Evolutionary conservation across 139 green algal genomes (phyloP), one percentile per base, ranked within the genome.

Genomic region (Eudorina sp.): DNA sequence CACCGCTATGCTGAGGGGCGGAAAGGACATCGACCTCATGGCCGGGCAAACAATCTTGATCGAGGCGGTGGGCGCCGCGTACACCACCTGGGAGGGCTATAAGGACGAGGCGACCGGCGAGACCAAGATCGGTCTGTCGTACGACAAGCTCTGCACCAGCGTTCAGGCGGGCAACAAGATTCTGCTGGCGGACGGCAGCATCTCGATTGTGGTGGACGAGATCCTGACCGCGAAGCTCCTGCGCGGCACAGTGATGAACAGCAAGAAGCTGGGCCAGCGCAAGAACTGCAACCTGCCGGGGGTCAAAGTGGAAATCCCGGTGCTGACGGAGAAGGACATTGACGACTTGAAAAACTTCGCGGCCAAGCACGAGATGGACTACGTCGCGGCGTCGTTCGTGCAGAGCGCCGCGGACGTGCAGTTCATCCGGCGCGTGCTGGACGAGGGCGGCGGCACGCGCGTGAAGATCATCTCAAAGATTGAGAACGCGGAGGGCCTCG

Each of bases 291-390:
- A 96, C 89, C 91, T 96, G 85, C 93, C 93, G n/a, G 93, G 93
- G 14, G 95, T 97, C 5, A 93, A 96, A 80, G 95, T 98, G 51
- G 94, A 98, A 75, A 93, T 97, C 41, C 94, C 94, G 31, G 94
- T 96, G 75, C 90, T 96, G 78, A 95, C 90, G 53, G 91, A 92
- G 31, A 94, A 96, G 90, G 94, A 96, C 86, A 93, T 96, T 38
- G 88, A 91, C 51, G 92, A 95, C 86, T 70, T 96, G 66, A 82
- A 94, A 82, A 84, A 94, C 53, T 96, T 96, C 60, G 86, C 84
- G 0, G 90, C 85, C 73, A 91, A 92, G 85, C 53, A 91, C 70
- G 43, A 91, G 72, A 90, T 95, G 73, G 92, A 95, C 78, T 95
- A 89, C 62, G 90, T 95, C 31, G 92, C 92, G 21, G 92, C 91